Percentiles rank a stretch among this genome's conserved stretches.
phyloP scores from a whole-genome alignment of 306 rosid species.

The Vigna hirtella region DNA sequence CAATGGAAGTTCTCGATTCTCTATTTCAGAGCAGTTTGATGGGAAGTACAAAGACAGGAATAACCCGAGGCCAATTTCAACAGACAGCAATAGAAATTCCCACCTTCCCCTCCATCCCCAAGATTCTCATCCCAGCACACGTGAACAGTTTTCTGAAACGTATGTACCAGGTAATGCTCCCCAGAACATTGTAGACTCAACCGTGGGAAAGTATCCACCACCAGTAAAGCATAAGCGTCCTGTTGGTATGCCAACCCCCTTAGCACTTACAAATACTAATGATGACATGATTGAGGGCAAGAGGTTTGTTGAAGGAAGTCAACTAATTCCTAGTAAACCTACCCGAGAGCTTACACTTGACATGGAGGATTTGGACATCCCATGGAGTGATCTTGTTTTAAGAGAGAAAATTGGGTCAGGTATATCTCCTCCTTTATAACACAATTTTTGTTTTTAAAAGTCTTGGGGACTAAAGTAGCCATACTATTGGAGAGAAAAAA shows the following conservation, averaged over 20 bases:
- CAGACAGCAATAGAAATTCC: conserved; percentile 56
- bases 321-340: conserved; percentile 54
- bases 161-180: conserved; percentile 55
- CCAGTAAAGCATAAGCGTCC: conserved; percentile 54
- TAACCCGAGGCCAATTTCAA: conserved; percentile 53
- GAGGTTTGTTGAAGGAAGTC: conserved; percentile 67
- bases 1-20: conserved; percentile 55
- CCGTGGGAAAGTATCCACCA: conserved; percentile 57
- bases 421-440: conserved; percentile 41
- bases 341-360: conserved; percentile 65
- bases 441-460: not conserved
- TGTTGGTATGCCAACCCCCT: conserved; percentile 44
- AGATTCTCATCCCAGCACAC: conserved; percentile 52
- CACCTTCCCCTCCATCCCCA: conserved; percentile 49
- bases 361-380: conserved; percentile 79
- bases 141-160: conserved; percentile 58
- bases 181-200: conserved; percentile 53
- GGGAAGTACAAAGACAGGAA: conserved; percentile 59
- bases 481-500: conserved; percentile 24
- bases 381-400: conserved; percentile 82
- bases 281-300: conserved; percentile 54
- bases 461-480: conserved; percentile 12
- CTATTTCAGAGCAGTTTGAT: conserved; percentile 64
- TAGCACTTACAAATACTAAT: conserved; percentile 52
- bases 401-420: conserved; percentile 98